Conservation (phyloP, 805 yeast genomes). For the Candida saitoana region DNA sequence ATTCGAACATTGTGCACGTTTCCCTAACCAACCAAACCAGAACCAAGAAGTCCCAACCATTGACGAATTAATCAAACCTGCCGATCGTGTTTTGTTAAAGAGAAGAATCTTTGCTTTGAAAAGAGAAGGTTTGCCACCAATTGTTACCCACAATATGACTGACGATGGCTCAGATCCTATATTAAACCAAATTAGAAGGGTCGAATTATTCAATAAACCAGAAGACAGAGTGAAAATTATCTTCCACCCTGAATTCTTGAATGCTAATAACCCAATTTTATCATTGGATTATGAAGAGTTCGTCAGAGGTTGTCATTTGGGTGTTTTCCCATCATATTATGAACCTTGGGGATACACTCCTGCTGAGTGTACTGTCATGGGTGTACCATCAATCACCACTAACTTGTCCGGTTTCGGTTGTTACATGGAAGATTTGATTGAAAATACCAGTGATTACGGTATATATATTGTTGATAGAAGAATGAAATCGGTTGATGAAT, state of each 20-base stretch:
- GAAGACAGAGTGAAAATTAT: slow-evolving; percentile 91
- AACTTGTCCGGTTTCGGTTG: slow-evolving; percentile 96
- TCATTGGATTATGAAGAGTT: slow-evolving; percentile 95
- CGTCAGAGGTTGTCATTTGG: slow-evolving; percentile 96
- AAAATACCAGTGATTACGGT: slow-evolving; percentile 91
- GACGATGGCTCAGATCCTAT: slow-evolving; percentile 92
- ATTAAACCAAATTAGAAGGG: slow-evolving; percentile 85
- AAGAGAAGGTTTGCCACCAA: slow-evolving; percentile 86
- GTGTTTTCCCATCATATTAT: slow-evolving; percentile 96
- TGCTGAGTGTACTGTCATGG: slow-evolving; percentile 99
- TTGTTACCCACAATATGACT: slow-evolving; percentile 94
- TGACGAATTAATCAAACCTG: slow-evolving; percentile 77
- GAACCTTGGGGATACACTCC: slow-evolving; percentile 99
- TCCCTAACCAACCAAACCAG: slow-evolving; percentile 46
- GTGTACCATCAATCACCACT: slow-evolving; percentile 95
- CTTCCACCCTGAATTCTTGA: slow-evolving; percentile 96
- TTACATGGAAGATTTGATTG: slow-evolving; percentile 96
- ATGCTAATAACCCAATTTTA: slow-evolving; percentile 89
- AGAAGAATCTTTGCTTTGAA: slow-evolving; percentile 91
- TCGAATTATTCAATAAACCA: slow-evolving; percentile 83
- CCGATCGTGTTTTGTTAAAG: slow-evolving; percentile 84
- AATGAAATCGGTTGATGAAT: slow-evolving; percentile 86
- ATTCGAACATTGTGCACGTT: slow-evolving; percentile 84
- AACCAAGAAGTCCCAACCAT: slow-evolving; percentile 65
- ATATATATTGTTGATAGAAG: slow-evolving; percentile 95